Base-by-base conservation (phyloP, 2,329 filamentous ascomycete genomes). In the Trichoderma sp. region DNA sequence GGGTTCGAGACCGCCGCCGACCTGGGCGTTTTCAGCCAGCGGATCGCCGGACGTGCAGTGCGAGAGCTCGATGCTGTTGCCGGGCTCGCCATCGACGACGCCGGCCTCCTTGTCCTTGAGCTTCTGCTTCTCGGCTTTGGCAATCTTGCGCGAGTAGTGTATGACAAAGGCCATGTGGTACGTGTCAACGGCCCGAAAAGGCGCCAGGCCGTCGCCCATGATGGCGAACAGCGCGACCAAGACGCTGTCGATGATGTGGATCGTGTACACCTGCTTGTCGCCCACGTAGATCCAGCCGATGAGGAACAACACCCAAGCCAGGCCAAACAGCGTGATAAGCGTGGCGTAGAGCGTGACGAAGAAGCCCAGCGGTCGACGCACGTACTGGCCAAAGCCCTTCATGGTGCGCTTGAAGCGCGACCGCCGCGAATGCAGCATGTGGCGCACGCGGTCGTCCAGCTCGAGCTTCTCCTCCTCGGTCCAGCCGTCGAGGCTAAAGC, bases 201-300 rank as follows among this genome's bases (percentile, higher is more conserved):
- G 90, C 0, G 87, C 88, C 35, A 92, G 79, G 2, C 89, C 89
- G 71, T 91, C 89, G 57, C 90, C 90, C 76, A 92, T 88, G 69
- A 92, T 79, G 63, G 86, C 89, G 71, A 92, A 92, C 7, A 92
- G 82, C 12, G 88, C 90, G 7, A 92, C 90, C 15, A 92, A 82
- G 32, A 90, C 83, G 72, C 89, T 89, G 78, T 92, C 90, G 71
- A 92, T 91, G 58, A 92, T 79, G 69, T 92, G 88, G 72, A 91
- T 87, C 42, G 86, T 78, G 70, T 92, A 94, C 4, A 87, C 80
- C 76, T 94, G 90, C 72, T 84, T 83, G 34, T 87, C 86, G 22
- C 91, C 92, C 22, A 94, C 90, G 70, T 93, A 93, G 75, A 95
- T 92, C 92, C 92, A 96, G 57, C 90, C 92, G 76, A 97, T 97